phyloP scores from a whole-genome alignment of 495 filamentous ascomycete genomes.

The Neurospora hispaniola region DNA sequence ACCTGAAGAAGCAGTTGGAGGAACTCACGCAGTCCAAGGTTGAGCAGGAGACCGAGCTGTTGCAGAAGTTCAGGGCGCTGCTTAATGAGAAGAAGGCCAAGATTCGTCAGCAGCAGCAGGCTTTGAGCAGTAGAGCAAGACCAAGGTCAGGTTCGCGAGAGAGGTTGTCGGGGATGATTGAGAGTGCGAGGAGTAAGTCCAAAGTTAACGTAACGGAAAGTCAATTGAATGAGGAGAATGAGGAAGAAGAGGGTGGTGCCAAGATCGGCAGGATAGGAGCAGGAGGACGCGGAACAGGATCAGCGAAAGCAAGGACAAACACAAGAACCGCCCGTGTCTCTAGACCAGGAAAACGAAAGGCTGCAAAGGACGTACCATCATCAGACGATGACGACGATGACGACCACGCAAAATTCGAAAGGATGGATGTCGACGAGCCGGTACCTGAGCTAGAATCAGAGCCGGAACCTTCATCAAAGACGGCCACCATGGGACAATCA shows the following conservation, averaged over 20 bases:
- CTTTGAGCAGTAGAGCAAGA: conserved; percentile 35
- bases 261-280: neutral
- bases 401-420: conserved; percentile 33
- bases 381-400: conserved; percentile 34
- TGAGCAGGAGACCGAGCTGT: conserved; percentile 57
- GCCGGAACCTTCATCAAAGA: neutral
- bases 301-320: conserved; percentile 2
- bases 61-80: conserved; percentile 59
- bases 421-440: conserved; percentile 50
- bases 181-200: neutral
- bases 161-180: neutral
- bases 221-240: neutral
- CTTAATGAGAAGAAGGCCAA: conserved; percentile 89
- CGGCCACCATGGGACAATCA: neutral
- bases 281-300: neutral
- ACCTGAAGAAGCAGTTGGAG: conserved; percentile 47
- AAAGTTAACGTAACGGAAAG: neutral
- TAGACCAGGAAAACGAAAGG: conserved; percentile 41
- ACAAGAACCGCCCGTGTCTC: conserved; percentile 22
- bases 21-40: conserved; percentile 56
- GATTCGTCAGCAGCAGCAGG: conserved; percentile 68
- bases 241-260: neutral
- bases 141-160: neutral
- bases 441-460: conserved; percentile 14
- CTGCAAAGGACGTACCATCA: conserved; percentile 17